phyloP scores from a whole-genome alignment of 2,329 filamentous ascomycete genomes.

The Byssochlamys sp. region DNA sequence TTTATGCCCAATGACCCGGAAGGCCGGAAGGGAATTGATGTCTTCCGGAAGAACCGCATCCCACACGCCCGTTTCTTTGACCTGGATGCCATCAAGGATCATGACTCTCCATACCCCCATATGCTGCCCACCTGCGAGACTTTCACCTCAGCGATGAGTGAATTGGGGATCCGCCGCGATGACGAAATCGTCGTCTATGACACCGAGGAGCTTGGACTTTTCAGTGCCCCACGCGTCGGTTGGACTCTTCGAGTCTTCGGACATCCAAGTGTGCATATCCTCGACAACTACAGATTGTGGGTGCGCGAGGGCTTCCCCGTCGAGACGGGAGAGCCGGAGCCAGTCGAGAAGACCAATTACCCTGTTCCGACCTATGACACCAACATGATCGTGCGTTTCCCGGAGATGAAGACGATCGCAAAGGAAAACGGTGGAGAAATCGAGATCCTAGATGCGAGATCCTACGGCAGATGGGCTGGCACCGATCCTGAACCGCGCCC shows the following conservation, averaged over 20 bases:
- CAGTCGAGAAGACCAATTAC: conserved; percentile 36
- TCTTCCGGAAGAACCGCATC: conserved; percentile 74
- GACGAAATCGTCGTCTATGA: conserved; percentile 94
- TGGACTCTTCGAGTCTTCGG: conserved; percentile 92
- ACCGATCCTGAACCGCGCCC: conserved; percentile 75
- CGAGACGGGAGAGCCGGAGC: conserved; percentile 55
- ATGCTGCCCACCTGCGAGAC: conserved; percentile 78
- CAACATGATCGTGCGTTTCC: conserved; percentile 65
- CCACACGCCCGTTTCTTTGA: conserved; percentile 92
- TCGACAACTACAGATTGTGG: conserved; percentile 97
- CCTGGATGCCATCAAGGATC: conserved; percentile 82
- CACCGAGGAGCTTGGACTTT: conserved; percentile 79
- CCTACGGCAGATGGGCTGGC: conserved; percentile 69
- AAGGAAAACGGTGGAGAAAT: conserved; percentile 71
- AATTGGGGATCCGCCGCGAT: conserved; percentile 74
- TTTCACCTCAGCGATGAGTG: conserved; percentile 81
- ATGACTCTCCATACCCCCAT: conserved; percentile 80
- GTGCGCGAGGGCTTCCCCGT: conserved; percentile 71
- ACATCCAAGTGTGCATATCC: conserved; percentile 73
- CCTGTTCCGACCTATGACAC: conserved; percentile 48
- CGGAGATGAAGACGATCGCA: conserved; percentile 70
- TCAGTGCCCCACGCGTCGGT: conserved; percentile 82
- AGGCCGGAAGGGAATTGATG: conserved; percentile 66
- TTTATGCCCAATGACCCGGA: conserved; percentile 81
- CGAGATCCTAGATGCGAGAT: conserved; percentile 81